Conservation (phyloP, 1,139 yeast species). For the Yamadazyma membranifaciens region DNA sequence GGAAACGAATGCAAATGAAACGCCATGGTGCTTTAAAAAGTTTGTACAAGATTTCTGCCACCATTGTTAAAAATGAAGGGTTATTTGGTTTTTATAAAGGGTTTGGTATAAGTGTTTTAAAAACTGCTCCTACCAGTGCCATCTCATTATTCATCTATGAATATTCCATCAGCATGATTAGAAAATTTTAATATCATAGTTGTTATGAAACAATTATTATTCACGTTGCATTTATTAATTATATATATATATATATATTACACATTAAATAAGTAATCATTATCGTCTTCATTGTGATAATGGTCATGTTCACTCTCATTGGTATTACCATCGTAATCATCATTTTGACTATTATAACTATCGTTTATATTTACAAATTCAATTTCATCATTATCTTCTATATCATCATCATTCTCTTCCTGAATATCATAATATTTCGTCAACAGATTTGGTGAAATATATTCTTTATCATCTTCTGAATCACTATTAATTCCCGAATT, state of each 20-base stretch:
- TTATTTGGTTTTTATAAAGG: slow-evolving; percentile 72
- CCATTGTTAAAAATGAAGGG: slow-evolving; percentile 57
- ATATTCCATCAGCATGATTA: slow-evolving; percentile 19
- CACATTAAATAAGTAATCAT: slow-evolving; percentile 34
- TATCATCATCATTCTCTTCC: slow-evolving; percentile 19
- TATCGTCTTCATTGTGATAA: slow-evolving; percentile 17
- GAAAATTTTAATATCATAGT: neutral
- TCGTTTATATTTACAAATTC: slow-evolving; percentile 29
- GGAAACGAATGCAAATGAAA: slow-evolving; percentile 73
- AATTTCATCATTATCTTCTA: slow-evolving; percentile 23
- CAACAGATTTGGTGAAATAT: slow-evolving; percentile 44
- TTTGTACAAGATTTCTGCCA: slow-evolving; percentile 20
- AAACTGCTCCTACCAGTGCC: slow-evolving; percentile 83
- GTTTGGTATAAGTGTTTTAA: slow-evolving; percentile 61
- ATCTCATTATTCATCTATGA: slow-evolving; percentile 76
- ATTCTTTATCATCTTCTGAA: slow-evolving; percentile 34
- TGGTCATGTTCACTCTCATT: slow-evolving; percentile 10
- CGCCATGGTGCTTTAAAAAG: slow-evolving; percentile 11
- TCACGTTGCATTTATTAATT: no score
- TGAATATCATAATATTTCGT: slow-evolving; percentile 28
- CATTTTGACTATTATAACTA: slow-evolving; percentile 9
- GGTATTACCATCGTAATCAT: slow-evolving; percentile 23
- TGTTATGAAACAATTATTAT: no score
- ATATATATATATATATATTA: slow-evolving; percentile 5
- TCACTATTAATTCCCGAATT: slow-evolving; percentile 11